These are phyloP conservation scores for Tuctoria greenei DNA, from an alignment of 176 grass and related monocot genomes.

Conservation along the genomic window DNA sequence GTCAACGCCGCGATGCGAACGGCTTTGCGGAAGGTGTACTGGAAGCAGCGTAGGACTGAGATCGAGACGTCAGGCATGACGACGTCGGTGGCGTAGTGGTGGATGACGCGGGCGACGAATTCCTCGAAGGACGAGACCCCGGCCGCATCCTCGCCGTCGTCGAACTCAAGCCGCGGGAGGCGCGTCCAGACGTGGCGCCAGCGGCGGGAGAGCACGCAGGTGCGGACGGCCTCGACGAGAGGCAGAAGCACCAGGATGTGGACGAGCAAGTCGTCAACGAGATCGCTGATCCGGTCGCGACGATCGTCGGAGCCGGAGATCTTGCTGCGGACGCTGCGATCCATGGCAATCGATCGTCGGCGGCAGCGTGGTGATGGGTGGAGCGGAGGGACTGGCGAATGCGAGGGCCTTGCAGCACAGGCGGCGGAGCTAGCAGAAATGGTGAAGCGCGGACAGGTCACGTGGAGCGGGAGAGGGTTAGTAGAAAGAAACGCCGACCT, in stretches of 20 bases:
- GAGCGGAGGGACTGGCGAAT: background rate
- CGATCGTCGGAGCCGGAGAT: background rate
- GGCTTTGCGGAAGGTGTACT: background rate
- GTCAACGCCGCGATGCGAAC: background rate
- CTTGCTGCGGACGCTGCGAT: background rate
- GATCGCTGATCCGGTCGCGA: background rate
- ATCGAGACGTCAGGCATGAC: background rate
- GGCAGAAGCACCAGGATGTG: background rate
- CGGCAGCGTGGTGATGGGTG: background rate
- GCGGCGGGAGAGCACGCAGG: background rate
- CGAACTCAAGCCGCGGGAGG: background rate
- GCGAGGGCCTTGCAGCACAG: background rate
- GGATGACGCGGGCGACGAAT: background rate
- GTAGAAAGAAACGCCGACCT: too few relatives aligned
- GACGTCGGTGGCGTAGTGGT: conserved; percentile 2
- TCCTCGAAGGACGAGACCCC: background rate
- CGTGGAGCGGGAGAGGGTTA: too few relatives aligned
- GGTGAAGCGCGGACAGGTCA: too few relatives aligned
- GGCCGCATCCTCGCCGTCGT: background rate
- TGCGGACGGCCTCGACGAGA: background rate
- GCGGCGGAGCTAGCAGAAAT: background rate
- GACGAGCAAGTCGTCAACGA: background rate
- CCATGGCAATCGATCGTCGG: background rate
- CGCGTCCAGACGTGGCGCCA: background rate
- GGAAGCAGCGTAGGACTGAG: background rate